Evolutionary conservation across 2,329 filamentous ascomycete genomes (phyloP).

Genomic region (Scytalidium lignicola): DNA sequence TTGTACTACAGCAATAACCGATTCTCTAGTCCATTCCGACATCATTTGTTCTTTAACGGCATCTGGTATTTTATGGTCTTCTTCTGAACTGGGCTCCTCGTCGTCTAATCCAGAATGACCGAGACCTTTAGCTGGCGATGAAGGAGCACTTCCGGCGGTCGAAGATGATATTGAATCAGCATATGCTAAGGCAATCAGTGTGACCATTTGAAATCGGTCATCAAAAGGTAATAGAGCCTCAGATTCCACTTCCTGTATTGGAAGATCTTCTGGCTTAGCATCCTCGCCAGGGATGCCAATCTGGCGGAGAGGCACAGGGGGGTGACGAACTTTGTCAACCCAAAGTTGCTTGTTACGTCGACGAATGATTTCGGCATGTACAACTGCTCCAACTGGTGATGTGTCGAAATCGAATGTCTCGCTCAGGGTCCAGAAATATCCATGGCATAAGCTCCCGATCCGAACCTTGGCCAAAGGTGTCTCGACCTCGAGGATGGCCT

Average conservation of each 20-base stretch:
- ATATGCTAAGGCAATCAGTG: slow-evolving; percentile 70
- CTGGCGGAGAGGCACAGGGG: slow-evolving; percentile 57
- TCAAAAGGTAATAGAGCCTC: slow-evolving; percentile 71
- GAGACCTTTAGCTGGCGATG: slow-evolving; percentile 62
- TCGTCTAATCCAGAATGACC: slow-evolving; percentile 56
- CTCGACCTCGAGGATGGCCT: slow-evolving; percentile 67
- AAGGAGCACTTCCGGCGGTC: slow-evolving; percentile 63
- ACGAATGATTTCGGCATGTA: slow-evolving; percentile 71
- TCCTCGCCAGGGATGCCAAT: slow-evolving; percentile 50
- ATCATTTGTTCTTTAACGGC: slow-evolving; percentile 71
- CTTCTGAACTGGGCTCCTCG: slow-evolving; percentile 34
- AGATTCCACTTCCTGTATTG: slow-evolving; percentile 50
- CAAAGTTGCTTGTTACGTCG: slow-evolving; percentile 72
- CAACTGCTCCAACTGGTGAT: slow-evolving; percentile 61
- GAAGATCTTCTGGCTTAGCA: slow-evolving; percentile 37
- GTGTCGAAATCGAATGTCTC: slow-evolving; percentile 74
- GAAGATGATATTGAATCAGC: slow-evolving; percentile 50
- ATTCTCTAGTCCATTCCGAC: slow-evolving; percentile 73
- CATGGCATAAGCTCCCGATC: slow-evolving; percentile 78
- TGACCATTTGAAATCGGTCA: slow-evolving; percentile 65
- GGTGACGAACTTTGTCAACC: slow-evolving; percentile 69
- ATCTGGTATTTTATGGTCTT: slow-evolving; percentile 52
- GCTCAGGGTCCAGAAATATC: slow-evolving; percentile 78
- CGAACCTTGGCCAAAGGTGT: slow-evolving; percentile 68
- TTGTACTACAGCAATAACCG: slow-evolving; percentile 62